These are phyloP conservation scores for Cryphonectria parasitica DNA, from an alignment of 2,329 filamentous ascomycete species.

Conservation along the genomic window DNA sequence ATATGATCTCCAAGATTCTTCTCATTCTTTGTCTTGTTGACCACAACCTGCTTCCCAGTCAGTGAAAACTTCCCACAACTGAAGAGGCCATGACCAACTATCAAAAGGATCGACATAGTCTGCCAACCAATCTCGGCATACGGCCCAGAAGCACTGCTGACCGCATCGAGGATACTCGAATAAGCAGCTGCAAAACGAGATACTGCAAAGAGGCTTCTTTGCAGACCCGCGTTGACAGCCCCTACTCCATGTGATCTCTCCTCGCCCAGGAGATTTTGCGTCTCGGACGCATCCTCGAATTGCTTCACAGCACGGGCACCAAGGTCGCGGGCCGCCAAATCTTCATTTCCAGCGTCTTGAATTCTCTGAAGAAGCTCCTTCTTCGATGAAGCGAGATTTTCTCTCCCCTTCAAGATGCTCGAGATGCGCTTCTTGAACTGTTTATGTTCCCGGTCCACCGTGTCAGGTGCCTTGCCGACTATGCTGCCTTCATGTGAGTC, in stretches of 20 bases:
- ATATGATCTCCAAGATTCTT: conserved; percentile 10
- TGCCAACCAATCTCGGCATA: conserved; percentile 16
- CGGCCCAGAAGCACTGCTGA: conserved; percentile 12
- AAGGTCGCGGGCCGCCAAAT: not conserved
- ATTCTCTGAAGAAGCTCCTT: conserved; percentile 9
- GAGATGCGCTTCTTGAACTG: conserved; percentile 11
- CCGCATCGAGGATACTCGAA: conserved; percentile 15
- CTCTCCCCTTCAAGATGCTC: not conserved
- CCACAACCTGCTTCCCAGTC: conserved; percentile 5
- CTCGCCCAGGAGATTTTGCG: not conserved
- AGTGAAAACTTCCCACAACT: not conserved
- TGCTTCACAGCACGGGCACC: not conserved
- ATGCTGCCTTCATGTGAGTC: not conserved
- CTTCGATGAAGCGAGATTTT: not conserved
- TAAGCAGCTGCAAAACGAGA: conserved; percentile 16
- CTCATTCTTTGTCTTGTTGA: conserved; percentile 13
- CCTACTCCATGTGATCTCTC: conserved; percentile 4
- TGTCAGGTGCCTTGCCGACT: not conserved
- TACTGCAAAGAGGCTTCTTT: not conserved
- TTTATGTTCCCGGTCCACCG: conserved; percentile 5
- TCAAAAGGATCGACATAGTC: conserved; percentile 13
- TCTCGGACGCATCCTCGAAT: conserved; percentile 4
- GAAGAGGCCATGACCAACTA: not conserved
- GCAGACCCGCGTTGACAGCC: not conserved
- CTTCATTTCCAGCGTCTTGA: conserved; percentile 1